These are phyloP conservation scores for Xylaria sp. DNA, from an alignment of 2,329 filamentous ascomycete species.

Conservation along the genomic window DNA sequence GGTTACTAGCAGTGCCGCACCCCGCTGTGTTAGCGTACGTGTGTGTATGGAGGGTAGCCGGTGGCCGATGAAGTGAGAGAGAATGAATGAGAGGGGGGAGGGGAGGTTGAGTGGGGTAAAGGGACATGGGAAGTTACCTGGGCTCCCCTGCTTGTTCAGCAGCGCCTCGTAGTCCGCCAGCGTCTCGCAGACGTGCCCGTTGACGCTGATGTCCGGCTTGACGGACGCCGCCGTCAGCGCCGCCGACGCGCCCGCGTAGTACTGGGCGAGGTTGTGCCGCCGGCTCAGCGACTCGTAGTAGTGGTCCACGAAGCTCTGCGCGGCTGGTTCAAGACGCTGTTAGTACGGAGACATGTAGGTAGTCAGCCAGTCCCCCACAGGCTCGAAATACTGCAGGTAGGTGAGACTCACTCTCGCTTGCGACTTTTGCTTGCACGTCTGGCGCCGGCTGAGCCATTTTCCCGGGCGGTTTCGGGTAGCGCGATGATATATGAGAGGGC, in stretches of 20 bases:
- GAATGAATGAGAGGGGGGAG: background rate
- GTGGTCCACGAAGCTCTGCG: conserved; percentile 69
- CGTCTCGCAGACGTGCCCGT: conserved; percentile 68
- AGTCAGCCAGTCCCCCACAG: no score
- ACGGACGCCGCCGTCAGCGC: conserved; percentile 53
- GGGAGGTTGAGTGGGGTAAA: background rate
- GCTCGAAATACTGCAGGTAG: no score
- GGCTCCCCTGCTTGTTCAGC: conserved; percentile 59
- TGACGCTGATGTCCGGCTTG: conserved; percentile 74
- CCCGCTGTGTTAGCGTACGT: no score
- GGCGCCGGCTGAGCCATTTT: conserved; percentile 12
- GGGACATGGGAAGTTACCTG: no score
- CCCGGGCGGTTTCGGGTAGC: background rate
- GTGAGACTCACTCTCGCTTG: conserved; percentile 38
- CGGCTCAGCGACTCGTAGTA: conserved; percentile 78
- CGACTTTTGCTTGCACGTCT: conserved; percentile 39
- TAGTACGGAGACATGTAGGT: conserved; percentile 1
- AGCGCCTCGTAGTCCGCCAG: conserved; percentile 68
- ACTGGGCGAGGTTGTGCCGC: conserved; percentile 61
- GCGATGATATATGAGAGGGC: background rate
- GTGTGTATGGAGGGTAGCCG: background rate
- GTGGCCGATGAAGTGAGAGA: background rate
- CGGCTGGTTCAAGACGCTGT: conserved; percentile 52
- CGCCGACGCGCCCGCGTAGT: conserved; percentile 67
- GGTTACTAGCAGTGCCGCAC: conserved; percentile 45